Conservation (phyloP, 345 rosid species). For the Populus euphratica region DNA sequence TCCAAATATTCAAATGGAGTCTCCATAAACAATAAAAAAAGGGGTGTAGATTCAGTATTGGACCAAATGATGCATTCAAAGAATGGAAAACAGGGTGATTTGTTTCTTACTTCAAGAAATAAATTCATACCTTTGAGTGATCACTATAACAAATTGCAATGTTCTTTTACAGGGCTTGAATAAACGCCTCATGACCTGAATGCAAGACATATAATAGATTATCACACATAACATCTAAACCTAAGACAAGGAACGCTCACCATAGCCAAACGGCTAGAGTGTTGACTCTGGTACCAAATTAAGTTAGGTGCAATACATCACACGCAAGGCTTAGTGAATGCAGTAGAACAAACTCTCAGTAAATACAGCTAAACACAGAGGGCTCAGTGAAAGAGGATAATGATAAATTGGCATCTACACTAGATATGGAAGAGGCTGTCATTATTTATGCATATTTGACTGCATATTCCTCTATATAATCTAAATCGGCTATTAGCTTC, state of each 20-base stretch:
- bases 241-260: background rate
- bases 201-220: background rate
- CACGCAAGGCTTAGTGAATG: background rate
- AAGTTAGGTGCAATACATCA: background rate
- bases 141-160: slow-evolving; percentile 34
- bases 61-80: background rate
- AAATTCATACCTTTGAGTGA: slow-evolving; percentile 30
- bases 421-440: background rate
- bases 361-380: no score
- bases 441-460: background rate
- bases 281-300: background rate
- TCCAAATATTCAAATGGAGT: slow-evolving; percentile 35
- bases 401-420: background rate
- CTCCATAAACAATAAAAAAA: slow-evolving; percentile 9
- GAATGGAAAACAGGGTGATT: background rate
- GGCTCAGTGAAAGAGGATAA: background rate
- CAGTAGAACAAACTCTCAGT: background rate
- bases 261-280: background rate
- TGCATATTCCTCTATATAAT: background rate
- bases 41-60: background rate
- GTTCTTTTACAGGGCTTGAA: slow-evolving; percentile 36
- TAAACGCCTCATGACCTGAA: slow-evolving; percentile 37
- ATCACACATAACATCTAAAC: background rate
- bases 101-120: background rate
- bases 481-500: background rate